A percentile compares a stretch with the other conserved stretches of the same genome.
These are phyloP conservation scores for Aspergillus brasiliensis DNA, from an alignment of 2,329 filamentous ascomycete genomes.

Conservation along the genomic window DNA sequence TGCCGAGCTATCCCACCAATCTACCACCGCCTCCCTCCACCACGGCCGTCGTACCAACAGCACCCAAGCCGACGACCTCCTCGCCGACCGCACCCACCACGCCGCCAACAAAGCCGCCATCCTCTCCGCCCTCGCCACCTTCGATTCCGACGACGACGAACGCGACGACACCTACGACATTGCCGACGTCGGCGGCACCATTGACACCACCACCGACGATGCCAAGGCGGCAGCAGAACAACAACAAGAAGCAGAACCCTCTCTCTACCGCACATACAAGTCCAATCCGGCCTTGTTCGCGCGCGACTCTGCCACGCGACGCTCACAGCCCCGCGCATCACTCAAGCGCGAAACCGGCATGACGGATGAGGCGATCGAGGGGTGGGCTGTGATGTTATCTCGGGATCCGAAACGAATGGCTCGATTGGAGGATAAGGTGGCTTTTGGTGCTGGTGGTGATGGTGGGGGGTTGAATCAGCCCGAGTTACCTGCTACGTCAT, in stretches of 20 bases:
- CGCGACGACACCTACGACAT: slow-evolving; percentile 95
- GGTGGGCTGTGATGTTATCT: slow-evolving; percentile 85
- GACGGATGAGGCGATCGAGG: slow-evolving; percentile 92
- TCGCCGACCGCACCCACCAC: slow-evolving; percentile 62
- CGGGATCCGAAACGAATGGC: slow-evolving; percentile 70
- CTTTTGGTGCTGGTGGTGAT: slow-evolving; percentile 61
- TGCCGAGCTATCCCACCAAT: slow-evolving; percentile 64
- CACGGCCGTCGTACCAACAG: slow-evolving; percentile 74
- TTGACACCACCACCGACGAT: slow-evolving; percentile 64
- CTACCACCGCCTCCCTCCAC: slow-evolving; percentile 59
- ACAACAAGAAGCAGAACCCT: slow-evolving; percentile 62
- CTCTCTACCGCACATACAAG: slow-evolving; percentile 72
- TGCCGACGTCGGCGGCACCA: slow-evolving; percentile 85
- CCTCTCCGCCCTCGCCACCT: slow-evolving; percentile 80
- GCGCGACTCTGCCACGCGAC: slow-evolving; percentile 70
- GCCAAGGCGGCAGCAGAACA: slow-evolving; percentile 42
- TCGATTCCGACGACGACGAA: slow-evolving; percentile 94
- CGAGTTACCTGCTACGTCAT: slow-evolving; percentile 67
- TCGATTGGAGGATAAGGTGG: slow-evolving; percentile 70
- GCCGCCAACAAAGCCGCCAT: slow-evolving; percentile 82
- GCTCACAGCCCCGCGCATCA: slow-evolving; percentile 62
- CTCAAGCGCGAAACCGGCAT: slow-evolving; percentile 78
- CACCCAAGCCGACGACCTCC: slow-evolving; percentile 69
- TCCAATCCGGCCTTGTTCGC: slow-evolving; percentile 66
- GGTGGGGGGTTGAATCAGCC: slow-evolving; percentile 55